Base-by-base conservation (phyloP, 1,284 basidiomycete species). In the Mycena citricolor region DNA sequence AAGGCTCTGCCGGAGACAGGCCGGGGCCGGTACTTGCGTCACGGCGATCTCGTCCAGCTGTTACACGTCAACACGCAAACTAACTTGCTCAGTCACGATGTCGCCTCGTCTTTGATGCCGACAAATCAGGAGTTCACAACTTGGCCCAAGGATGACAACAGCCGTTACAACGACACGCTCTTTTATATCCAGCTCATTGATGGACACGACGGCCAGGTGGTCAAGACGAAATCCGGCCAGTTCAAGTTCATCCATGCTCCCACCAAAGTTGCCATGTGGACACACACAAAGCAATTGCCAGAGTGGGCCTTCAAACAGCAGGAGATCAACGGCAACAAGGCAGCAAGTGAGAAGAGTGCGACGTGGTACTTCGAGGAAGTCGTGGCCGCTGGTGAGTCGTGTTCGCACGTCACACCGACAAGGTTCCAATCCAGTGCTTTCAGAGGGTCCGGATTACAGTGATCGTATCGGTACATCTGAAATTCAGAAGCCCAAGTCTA, bases 111-210 rank as follows among this genome's bases (percentile, higher is more conserved):
- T 2, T 79, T 94, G 40, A 97, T 94, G 87, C 83, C 95, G 8
- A 99, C 97, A 29, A 98, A 99, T 66, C 93, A 97, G 64, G 97
- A 99, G 66, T 94, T 99, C 65, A 99, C 94, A 3, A 95, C 94
- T 1, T 85, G 84, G 79, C 65, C 82, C 10, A 83, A 79, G 55
- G 83, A 87, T 51, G 83, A 90, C 54, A 68, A 79, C 47, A 72
- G 76, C 4, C 76, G 86, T 29, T 76, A 86, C 61, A 90, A 94
- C 56, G 94, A 97, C 51, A 97, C 93, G 0, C 71, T 90, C 12
- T 97, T 97, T 77, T 72, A 81, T 57, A 59, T 97, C 16, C 64
- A 77, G 10, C 71, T 97, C 29, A 69, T 77, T 32, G 89, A 93
- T 37, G 85, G 76, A 0, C 72, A 81, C 52, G 78, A 86, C 22